Evolutionary conservation across 2,329 filamentous ascomycete species (phyloP), one percentile per base, ranked within the genome.

Genomic region (Blumeria hordei): DNA sequence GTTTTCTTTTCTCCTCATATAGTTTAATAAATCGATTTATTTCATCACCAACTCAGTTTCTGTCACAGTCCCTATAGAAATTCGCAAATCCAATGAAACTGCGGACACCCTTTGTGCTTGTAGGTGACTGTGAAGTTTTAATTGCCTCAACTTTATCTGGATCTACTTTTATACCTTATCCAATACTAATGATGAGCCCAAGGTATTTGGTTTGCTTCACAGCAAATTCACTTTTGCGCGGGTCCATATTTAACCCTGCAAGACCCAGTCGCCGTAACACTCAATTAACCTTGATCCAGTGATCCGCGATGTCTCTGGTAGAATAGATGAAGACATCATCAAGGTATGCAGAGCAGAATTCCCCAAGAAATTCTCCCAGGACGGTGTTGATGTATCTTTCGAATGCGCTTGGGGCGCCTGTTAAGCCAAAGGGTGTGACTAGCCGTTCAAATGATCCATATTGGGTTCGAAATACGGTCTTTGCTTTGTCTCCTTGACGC

Each of bases 271-370:
- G 35, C 32, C 47, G 6, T 33, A 55, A 32, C 10, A 55, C 53
- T 14, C 14, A 6, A 18, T n/a, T 16, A 11, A 55, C 32, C 21
- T 55, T 35, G 12, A 16, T 12, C 11, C 12, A 32, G 33, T 55
- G 41, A n/a, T 55, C 41, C 43, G 47, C 3, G 12, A 33, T 37
- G 18, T 32, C 21, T 7, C 33, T 34, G 28, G 16, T 14, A 18
- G 53, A 47, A 55, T 44, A 49, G 28, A 49, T 37, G 11, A 55
- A 10, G 16, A 55, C 43, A 36, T 47, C 41, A 47, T 55, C 41
- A 45, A 55, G 28, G 49, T 35, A 55, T 32, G 43, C 53, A 16
- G 43, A 16, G 18, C 41, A 37, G 49, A 55, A 35, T 18, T 45
- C 43, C 21, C 36, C 41, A n/a, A 55, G 14, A 44, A 33, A 54